A percentile compares a stretch with the other conserved stretches of the same genome.
Evolutionary conservation across 768 basidiomycete genomes (phyloP).

Genomic region (Leccinum pellstonianum): DNA sequence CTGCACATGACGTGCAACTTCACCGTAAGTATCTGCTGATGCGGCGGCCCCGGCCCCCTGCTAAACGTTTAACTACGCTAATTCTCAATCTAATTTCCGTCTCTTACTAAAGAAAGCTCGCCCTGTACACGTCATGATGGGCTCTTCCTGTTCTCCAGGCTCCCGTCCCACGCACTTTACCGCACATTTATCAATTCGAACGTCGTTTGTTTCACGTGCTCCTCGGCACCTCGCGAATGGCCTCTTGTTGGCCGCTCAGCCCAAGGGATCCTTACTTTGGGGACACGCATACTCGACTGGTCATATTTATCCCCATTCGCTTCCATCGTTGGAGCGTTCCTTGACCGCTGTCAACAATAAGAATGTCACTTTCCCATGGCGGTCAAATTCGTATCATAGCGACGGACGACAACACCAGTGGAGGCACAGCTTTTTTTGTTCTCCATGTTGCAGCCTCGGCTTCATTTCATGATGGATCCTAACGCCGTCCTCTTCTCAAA

Average conservation of each 20-base stretch:
- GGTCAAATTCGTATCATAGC: conserved; percentile 22
- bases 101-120: conserved; percentile 18
- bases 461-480: conserved; percentile 7
- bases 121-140: conserved; percentile 23
- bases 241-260: conserved; percentile 7
- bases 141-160: conserved; percentile 2
- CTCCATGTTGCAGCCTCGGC: conserved; percentile 6
- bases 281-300: conserved; percentile 14
- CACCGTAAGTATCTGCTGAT: not conserved
- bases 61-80: conserved; percentile 33
- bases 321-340: conserved; percentile 11
- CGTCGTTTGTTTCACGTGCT: conserved; percentile 20
- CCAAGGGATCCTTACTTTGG: conserved; percentile 10
- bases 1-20: not conserved
- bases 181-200: conserved; percentile 2
- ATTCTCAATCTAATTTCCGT: conserved; percentile 29
- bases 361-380: conserved; percentile 24
- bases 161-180: conserved; percentile 1
- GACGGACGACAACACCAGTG: conserved; percentile 14
- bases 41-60: conserved; percentile 11
- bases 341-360: conserved; percentile 14
- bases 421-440: not conserved
- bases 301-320: conserved; percentile 20
- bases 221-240: conserved; percentile 27
- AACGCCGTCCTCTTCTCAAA: conserved; percentile 16